A percentile compares a stretch with the other conserved stretches of the same genome.
Evolutionary conservation across 148 eudicot species (phyloP).

Genomic region (Chenopodium quinoa): DNA sequence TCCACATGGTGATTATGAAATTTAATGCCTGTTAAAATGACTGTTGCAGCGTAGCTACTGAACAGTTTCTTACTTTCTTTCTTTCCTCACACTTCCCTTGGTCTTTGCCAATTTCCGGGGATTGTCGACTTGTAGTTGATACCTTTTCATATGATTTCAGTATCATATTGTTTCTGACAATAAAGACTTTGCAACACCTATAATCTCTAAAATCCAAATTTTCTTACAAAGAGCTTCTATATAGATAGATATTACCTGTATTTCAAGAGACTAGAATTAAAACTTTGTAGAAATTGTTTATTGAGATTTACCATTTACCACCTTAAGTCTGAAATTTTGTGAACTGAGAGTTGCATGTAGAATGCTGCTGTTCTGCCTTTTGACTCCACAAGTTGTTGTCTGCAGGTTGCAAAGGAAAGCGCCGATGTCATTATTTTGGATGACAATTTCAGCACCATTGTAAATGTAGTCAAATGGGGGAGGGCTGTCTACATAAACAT

Average conservation of each 20-base stretch:
- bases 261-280: neutral
- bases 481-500: slow-evolving; percentile 87
- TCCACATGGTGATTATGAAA: neutral
- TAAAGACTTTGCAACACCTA: neutral
- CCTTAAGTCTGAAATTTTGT: neutral
- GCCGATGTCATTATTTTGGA: slow-evolving; percentile 88
- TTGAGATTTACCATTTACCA: neutral
- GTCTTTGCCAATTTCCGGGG: neutral
- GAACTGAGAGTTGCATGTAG: neutral
- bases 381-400: slow-evolving; percentile 1
- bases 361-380: neutral
- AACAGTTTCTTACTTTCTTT: neutral
- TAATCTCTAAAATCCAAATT: neutral
- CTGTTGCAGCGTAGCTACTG: neutral
- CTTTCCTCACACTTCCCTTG: neutral
- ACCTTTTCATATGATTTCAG: neutral
- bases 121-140: too few species aligned
- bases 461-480: slow-evolving; percentile 92
- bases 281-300: neutral
- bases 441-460: slow-evolving; percentile 85
- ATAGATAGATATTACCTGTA: neutral
- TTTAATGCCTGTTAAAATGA: neutral
- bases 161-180: neutral
- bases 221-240: neutral
- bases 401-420: slow-evolving; percentile 88